Evolutionary conservation across 2,329 filamentous ascomycete species (phyloP).

Genomic region (Cytospora piceicola): DNA sequence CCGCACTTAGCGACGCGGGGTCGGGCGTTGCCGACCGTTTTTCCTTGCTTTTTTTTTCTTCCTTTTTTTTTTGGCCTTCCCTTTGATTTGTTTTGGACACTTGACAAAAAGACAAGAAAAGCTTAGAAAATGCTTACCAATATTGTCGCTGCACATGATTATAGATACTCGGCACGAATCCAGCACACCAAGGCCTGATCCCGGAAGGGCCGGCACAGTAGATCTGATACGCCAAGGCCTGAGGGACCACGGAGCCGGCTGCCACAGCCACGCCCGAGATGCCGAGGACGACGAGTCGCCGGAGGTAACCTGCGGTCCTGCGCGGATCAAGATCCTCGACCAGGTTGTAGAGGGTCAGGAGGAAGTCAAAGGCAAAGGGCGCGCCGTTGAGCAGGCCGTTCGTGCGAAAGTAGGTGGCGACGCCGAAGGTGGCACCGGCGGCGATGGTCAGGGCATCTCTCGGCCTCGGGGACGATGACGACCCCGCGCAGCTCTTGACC

Average conservation of each 20-base stretch:
- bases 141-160: conserved; percentile 86
- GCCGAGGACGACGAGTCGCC: conserved; percentile 61
- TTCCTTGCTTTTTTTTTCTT: too few species aligned
- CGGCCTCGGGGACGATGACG: conserved; percentile 34
- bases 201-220: conserved; percentile 59
- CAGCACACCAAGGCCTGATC: conserved; percentile 74
- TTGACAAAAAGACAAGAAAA: too few species aligned
- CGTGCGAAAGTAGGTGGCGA: conserved; percentile 75
- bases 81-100: too few species aligned
- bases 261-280: conserved; percentile 71
- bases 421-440: conserved; percentile 71
- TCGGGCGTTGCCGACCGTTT: not conserved
- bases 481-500: conserved; percentile 50
- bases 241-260: conserved; percentile 70
- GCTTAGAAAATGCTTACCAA: conserved; percentile 67
- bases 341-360: conserved; percentile 41
- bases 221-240: conserved; percentile 71
- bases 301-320: conserved; percentile 45
- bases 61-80: too few species aligned
- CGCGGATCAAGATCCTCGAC: conserved; percentile 44
- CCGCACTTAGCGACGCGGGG: too few species aligned
- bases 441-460: conserved; percentile 59
- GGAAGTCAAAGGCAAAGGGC: conserved; percentile 69
- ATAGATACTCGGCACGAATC: conserved; percentile 82
- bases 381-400: conserved; percentile 86